phyloP scores from a whole-genome alignment of 352 stramenopile species.

The Hyaloperonospora arabidopsidis region DNA sequence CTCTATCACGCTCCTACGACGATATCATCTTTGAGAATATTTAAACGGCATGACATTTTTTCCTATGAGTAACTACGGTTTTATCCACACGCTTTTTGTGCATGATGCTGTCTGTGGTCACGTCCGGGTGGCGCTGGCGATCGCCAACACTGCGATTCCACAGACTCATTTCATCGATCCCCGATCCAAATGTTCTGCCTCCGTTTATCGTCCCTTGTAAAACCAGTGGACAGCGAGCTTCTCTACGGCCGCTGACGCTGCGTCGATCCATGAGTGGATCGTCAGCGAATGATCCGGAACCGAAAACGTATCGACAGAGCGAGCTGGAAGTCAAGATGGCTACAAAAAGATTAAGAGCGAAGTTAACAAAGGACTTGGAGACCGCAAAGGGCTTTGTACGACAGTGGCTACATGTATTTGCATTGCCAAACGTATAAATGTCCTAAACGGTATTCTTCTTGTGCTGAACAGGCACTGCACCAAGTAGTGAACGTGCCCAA shows the following conservation, averaged over 20 bases:
- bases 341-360: slow-evolving; percentile 33
- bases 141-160: slow-evolving; percentile 4
- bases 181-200: slow-evolving; percentile 8
- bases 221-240: neutral
- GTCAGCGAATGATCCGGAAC: slow-evolving; percentile 6
- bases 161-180: neutral
- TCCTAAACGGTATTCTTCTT: slow-evolving; percentile 4
- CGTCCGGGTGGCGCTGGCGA: slow-evolving; percentile 1
- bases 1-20: too few species aligned
- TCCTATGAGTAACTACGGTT: too few species aligned
- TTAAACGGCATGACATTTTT: too few species aligned
- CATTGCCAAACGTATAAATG: neutral
- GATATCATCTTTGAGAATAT: too few species aligned
- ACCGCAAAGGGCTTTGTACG: slow-evolving; percentile 37
- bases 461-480: slow-evolving; percentile 37
- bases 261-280: slow-evolving; percentile 11
- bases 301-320: slow-evolving; percentile 9
- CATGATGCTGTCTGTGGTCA: slow-evolving; percentile 10
- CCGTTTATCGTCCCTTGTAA: slow-evolving; percentile 4
- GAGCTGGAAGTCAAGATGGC: slow-evolving; percentile 25
- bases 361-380: slow-evolving; percentile 48
- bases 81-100: neutral
- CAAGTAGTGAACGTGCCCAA: slow-evolving; percentile 77
- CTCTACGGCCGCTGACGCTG: slow-evolving; percentile 1
- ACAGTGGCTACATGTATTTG: neutral